Evolutionary conservation across 1,284 basidiomycete genomes (phyloP).

Genomic region (Apiotrichum brassicae): DNA sequence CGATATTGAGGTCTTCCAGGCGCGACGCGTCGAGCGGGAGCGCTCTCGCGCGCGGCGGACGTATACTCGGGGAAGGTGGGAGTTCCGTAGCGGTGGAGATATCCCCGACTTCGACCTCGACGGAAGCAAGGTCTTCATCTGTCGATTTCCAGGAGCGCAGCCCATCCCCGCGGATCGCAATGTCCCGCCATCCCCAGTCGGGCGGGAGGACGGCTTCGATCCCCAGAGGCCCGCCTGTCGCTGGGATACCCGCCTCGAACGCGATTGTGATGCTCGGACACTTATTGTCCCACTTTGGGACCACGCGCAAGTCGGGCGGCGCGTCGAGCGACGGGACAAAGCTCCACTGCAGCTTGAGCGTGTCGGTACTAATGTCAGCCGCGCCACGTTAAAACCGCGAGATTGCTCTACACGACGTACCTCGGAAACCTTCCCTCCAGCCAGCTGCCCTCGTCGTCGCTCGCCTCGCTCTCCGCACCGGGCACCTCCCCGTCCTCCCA

Average conservation of each 20-base stretch:
- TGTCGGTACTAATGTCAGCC: conserved; percentile 30
- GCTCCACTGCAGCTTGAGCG: conserved; percentile 33
- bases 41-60: neutral
- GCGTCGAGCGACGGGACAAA: conserved; percentile 13
- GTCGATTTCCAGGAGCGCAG: conserved; percentile 27
- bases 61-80: conserved; percentile 4
- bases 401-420: too few species aligned
- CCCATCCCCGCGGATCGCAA: conserved; percentile 27
- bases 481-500: conserved; percentile 38
- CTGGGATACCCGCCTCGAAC: conserved; percentile 18
- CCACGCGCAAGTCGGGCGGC: conserved; percentile 21
- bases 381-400: too few species aligned
- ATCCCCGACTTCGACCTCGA: conserved; percentile 9
- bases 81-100: conserved; percentile 24
- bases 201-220: conserved; percentile 26
- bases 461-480: conserved; percentile 20
- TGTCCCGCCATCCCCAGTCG: conserved; percentile 36
- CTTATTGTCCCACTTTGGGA: conserved; percentile 21
- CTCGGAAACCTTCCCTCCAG: conserved; percentile 39
- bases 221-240: neutral
- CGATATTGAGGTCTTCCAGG: neutral
- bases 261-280: conserved; percentile 22
- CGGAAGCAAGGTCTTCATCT: conserved; percentile 19
- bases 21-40: conserved; percentile 1
- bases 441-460: conserved; percentile 26